Evolutionary conservation across 1,284 basidiomycete genomes (phyloP), one percentile per base, ranked within the genome.

Genomic region (Marasmius tenuissimus): DNA sequence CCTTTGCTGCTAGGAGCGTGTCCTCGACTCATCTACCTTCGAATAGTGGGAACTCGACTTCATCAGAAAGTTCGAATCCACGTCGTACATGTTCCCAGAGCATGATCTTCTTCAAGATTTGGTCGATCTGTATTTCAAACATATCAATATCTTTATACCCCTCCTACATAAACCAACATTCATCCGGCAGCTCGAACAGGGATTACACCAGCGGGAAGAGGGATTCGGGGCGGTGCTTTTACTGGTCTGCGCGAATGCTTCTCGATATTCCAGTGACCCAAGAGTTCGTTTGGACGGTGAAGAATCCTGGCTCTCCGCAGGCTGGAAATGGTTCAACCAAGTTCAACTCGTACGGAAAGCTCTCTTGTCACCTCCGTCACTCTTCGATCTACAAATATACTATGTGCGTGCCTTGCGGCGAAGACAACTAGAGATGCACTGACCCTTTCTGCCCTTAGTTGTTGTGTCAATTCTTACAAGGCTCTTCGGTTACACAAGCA

Each of bases 251-350:
- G 87, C 90, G 0, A 76, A 84, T 57, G 89, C 83, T 3, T 74
- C 87, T 0, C 79, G 88, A 45, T 86, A 78, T 68, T 79, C 83
- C n/a, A 77, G 85, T 61, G 89, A 89, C 71, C 76, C 78, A 0
- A 73, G 85, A 12, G 84, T 87, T 4, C 70, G 84, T 65, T 73
- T 76, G 45, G 73, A 76, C 11, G 80, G 70, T 16, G 67, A 72
- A 45, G 72, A 74, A 9, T 72, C 71, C 14, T 68, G 69, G 54
- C 83, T 85, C 62, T 88, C 88, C 0, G 78, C 82, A 0, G 92
- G 92, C 1, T 93, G 91, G 91, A 86, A 85, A 66, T 94, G 82
- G 75, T 88, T 92, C 65, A 77, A 84, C 33, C 87, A 89, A 60
- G 81, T 92, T 0, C 78, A 87, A 59, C 68, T 80, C 51, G 69